These are phyloP conservation scores for Penicillium cosmopolitanum DNA, from an alignment of 495 filamentous ascomycete species.

Conservation along the genomic window DNA sequence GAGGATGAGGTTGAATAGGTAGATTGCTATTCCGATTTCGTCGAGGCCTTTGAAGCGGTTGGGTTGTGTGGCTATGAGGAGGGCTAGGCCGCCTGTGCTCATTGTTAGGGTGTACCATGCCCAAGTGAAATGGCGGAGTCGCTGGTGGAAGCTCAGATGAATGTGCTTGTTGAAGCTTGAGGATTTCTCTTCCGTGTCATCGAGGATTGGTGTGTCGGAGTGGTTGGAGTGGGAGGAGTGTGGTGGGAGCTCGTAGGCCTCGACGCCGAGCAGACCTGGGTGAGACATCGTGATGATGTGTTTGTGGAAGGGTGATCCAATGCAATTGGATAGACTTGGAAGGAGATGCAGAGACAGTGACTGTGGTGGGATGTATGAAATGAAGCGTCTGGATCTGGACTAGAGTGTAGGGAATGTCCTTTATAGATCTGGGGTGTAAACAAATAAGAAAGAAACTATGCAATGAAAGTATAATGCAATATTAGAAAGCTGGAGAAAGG, in stretches of 20 bases:
- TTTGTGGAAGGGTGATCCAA: conserved; percentile 7
- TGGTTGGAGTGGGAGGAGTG: conserved; percentile 32
- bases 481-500: too few relatives aligned
- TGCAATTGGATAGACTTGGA: conserved; percentile 1
- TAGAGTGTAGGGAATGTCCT: background rate
- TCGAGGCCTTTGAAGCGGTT: conserved; percentile 60
- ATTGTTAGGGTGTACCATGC: conserved; percentile 73
- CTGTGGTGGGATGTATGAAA: background rate
- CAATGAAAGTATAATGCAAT: background rate
- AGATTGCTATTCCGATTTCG: conserved; percentile 62
- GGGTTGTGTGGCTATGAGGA: conserved; percentile 61
- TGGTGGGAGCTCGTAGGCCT: conserved; percentile 26
- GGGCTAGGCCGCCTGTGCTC: conserved; percentile 66
- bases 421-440: background rate
- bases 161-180: conserved; percentile 14
- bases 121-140: conserved; percentile 72
- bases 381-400: background rate
- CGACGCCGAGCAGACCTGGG: conserved; percentile 20
- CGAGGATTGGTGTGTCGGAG: conserved; percentile 32
- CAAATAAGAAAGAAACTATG: background rate
- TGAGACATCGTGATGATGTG: conserved; percentile 9
- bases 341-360: background rate
- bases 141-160: conserved; percentile 38
- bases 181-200: conserved; percentile 19
- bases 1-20: conserved; percentile 63